Percentiles rank a stretch among this genome's conserved stretches.
These are phyloP conservation scores for Paspalum notatum DNA, from an alignment of 176 grass and related monocot genomes.

Conservation along the genomic window DNA sequence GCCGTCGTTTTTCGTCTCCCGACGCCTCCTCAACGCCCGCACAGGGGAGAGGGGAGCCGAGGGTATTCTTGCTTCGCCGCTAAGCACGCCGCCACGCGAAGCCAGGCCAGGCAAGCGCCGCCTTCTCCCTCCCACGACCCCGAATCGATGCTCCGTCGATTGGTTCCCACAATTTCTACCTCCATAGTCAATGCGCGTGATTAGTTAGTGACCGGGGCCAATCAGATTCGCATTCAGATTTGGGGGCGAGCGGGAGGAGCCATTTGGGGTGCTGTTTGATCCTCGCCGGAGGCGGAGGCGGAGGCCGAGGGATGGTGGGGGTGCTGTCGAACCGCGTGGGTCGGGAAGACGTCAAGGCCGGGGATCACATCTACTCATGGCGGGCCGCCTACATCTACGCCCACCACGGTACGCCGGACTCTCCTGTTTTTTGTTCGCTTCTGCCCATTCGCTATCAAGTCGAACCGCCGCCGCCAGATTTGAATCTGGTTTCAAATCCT, in stretches of 20 bases:
- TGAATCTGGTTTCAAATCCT: not conserved
- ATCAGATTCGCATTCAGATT: not conserved
- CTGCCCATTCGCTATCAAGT: not conserved
- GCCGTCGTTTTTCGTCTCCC: not conserved
- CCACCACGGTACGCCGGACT: slow-evolving; percentile 59
- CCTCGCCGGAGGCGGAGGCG: not conserved
- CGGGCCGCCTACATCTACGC: slow-evolving; percentile 70
- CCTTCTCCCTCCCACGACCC: not conserved
- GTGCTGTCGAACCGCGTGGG: slow-evolving; percentile 75
- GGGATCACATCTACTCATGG: slow-evolving; percentile 95
- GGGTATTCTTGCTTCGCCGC: slow-evolving; percentile 1
- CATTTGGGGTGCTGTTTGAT: not conserved
- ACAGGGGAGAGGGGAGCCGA: not conserved
- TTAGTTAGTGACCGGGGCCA: not conserved
- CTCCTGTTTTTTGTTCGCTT: not conserved
- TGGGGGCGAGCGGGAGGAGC: not conserved
- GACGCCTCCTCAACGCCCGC: not conserved
- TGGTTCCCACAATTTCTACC: not conserved
- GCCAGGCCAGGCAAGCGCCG: not conserved
- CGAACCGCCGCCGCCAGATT: not conserved
- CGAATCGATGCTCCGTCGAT: not conserved
- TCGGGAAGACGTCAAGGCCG: slow-evolving; percentile 50
- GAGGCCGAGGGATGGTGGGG: slow-evolving; percentile 30
- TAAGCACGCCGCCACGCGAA: not conserved
- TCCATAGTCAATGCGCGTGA: not conserved